Conservation (phyloP, 2,329 filamentous ascomycete species). For the Ophiostoma australiae region DNA sequence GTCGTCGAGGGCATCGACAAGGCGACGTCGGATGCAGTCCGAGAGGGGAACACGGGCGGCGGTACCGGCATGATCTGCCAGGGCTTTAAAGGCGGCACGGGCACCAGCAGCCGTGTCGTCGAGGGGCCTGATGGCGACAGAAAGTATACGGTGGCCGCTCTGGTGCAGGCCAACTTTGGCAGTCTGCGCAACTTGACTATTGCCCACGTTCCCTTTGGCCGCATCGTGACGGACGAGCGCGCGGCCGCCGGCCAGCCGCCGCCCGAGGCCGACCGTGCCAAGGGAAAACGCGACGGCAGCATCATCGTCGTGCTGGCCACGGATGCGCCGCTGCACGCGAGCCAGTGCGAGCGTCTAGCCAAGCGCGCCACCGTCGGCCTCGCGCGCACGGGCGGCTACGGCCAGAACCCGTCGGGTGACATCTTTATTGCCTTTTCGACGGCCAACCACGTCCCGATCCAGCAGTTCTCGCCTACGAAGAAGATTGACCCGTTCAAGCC, state of each 20-base stretch:
- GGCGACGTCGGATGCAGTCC: conserved; percentile 47
- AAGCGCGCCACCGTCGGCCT: conserved; percentile 52
- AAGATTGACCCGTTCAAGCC: conserved; percentile 17
- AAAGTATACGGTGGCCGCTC: conserved; percentile 54
- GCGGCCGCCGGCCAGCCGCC: conserved; percentile 26
- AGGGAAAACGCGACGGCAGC: conserved; percentile 40
- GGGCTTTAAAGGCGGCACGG: conserved; percentile 63
- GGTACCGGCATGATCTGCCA: conserved; percentile 66
- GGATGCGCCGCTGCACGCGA: conserved; percentile 35
- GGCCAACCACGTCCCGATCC: conserved; percentile 44
- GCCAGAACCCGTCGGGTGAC: conserved; percentile 49
- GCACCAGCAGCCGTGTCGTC: conserved; percentile 56
- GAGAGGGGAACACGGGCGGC: conserved; percentile 60
- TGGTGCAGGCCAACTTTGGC: conserved; percentile 65
- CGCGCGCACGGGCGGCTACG: conserved; percentile 55
- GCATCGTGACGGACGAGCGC: conserved; percentile 47
- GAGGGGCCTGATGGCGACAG: conserved; percentile 27
- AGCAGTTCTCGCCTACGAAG: conserved; percentile 8
- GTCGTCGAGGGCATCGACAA: conserved; percentile 50
- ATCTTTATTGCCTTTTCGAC: conserved; percentile 65
- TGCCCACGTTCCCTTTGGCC: conserved; percentile 57
- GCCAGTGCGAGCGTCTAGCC: conserved; percentile 36
- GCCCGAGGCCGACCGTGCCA: conserved; percentile 46
- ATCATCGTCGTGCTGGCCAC: conserved; percentile 59
- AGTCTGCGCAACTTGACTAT: conserved; percentile 52